Percentiles rank a stretch among this genome's conserved stretches.
Evolutionary conservation across 2,329 filamentous ascomycete species (phyloP).

Genomic region (Colletotrichum plurivorum): DNA sequence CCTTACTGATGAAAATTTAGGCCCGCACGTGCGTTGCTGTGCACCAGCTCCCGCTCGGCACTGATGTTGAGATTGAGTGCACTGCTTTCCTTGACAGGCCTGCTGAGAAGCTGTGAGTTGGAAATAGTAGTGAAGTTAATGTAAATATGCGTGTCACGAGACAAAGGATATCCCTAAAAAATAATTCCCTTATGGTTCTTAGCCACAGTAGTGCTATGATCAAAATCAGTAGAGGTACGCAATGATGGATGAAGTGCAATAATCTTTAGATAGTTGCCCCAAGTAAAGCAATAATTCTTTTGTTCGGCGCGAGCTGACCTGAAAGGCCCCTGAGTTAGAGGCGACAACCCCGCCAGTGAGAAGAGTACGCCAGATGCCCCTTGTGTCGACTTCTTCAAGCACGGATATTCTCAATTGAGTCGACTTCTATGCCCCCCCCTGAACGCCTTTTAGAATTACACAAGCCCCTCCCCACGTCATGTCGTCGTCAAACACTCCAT

Average conservation of each 20-base stretch:
- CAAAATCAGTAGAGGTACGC: too few relatives aligned
- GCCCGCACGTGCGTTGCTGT: slow-evolving; percentile 80
- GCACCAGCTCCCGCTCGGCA: slow-evolving; percentile 77
- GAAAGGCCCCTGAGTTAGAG: too few relatives aligned
- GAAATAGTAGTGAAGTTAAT: background rate
- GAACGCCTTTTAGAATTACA: slow-evolving; percentile 32
- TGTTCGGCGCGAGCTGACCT: too few relatives aligned
- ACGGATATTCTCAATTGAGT: background rate
- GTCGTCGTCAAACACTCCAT: slow-evolving; percentile 27
- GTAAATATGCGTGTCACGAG: background rate
- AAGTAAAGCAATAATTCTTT: too few relatives aligned
- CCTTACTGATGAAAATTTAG: slow-evolving; percentile 44
- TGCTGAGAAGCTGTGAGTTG: slow-evolving; percentile 29
- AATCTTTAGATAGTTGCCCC: too few relatives aligned
- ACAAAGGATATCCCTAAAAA: background rate
- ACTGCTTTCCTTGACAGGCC: slow-evolving; percentile 53
- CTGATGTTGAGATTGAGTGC: slow-evolving; percentile 83
- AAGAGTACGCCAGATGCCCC: too few relatives aligned
- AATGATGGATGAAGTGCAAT: too few relatives aligned
- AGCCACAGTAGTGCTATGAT: too few relatives aligned
- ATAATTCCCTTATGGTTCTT: too few relatives aligned
- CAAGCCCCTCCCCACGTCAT: slow-evolving; percentile 25
- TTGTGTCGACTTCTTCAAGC: background rate
- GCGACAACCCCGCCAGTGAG: too few relatives aligned
- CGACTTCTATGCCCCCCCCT: slow-evolving; percentile 27